Base-by-base conservation (phyloP, 345 rosid genomes). In the Leavenworthia alabamica region DNA sequence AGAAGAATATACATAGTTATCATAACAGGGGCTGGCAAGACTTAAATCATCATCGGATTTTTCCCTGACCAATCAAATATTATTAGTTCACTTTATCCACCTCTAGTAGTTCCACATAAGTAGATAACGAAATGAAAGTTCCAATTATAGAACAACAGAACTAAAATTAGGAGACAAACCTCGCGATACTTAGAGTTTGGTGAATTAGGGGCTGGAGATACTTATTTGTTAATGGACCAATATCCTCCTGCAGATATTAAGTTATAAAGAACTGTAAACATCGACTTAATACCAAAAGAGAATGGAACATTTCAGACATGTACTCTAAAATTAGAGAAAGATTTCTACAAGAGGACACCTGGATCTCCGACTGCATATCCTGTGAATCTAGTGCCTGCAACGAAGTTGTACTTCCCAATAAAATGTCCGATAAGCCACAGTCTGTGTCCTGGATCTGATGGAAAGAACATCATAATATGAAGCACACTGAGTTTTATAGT, bases 371-470 rank as follows among this genome's bases (percentile, higher is more conserved):
- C 31, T 66, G 86, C 49, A 73, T 81, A 50, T 84, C 94, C 46
- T 39, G 78, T 51, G 64, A 62, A 72, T 88, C 91, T 4, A 77
- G 67, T 14, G 74, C 60, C 55, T 74, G 72, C 70, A 85, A 65
- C 60, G 79, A 75, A 77, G 52, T 78, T 41, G 82, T 72, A 64
- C 86, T 81, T 56, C 83, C 89, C 9, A 70, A 83, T 47, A 72
- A 70, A 73, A 13, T 61, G 64, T 93, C 91, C 15, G 81, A 70
- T 36, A 70, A 32, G 61, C 68, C 60, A 62, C 90, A 92, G 46
- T 86, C 97, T 41, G 56, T 57, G 72, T 87, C 97, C 60, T 82
- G 99, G 67, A 93, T 89, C 99, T 93, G 82, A 71, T 68, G 54
- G 66, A 68, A 52, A 28, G n/a, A 48, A 56, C 28, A 40, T 36